A percentile compares a stretch with the other conserved stretches of the same genome.
phyloP scores from a whole-genome alignment of 2,329 filamentous ascomycete species.

The Fusarium sacchari region DNA sequence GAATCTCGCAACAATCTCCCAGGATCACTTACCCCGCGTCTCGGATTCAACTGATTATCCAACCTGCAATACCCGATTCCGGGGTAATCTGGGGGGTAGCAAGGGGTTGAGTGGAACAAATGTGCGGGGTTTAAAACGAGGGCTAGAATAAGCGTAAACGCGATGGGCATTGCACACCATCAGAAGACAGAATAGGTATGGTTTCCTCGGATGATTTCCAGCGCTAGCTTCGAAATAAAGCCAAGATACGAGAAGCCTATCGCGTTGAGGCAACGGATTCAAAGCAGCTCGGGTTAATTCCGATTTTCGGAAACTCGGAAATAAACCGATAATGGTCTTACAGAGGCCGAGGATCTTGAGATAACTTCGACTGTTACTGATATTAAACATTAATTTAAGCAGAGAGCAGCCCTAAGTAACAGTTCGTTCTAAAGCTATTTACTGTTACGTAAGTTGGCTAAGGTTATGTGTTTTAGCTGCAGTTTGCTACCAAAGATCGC shows the following conservation, averaged over 20 bases:
- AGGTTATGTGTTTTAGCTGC: background rate
- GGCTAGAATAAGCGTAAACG: background rate
- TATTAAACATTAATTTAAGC: accelerated
- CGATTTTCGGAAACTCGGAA: background rate
- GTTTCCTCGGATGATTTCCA: background rate
- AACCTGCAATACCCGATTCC: background rate
- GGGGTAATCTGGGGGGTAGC: background rate
- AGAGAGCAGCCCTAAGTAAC: no score
- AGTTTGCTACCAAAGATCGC: no score
- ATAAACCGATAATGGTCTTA: accelerated
- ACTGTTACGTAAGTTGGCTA: background rate
- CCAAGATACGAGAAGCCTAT: background rate
- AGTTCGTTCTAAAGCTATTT: background rate
- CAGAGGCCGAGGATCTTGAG: background rate
- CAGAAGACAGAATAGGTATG: background rate
- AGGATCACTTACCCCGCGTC: background rate
- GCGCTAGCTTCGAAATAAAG: accelerated
- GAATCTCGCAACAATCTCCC: no score
- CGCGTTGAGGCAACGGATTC: background rate
- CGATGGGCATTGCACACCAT: background rate
- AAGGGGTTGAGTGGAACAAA: background rate
- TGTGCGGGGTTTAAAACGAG: background rate
- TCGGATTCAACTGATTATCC: background rate
- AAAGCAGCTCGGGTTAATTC: background rate
- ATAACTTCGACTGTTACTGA: background rate